Evolutionary conservation across 1,284 basidiomycete species (phyloP), one percentile per base, ranked within the genome.

Genomic region (Cutaneotrichosporon spelunceum): DNA sequence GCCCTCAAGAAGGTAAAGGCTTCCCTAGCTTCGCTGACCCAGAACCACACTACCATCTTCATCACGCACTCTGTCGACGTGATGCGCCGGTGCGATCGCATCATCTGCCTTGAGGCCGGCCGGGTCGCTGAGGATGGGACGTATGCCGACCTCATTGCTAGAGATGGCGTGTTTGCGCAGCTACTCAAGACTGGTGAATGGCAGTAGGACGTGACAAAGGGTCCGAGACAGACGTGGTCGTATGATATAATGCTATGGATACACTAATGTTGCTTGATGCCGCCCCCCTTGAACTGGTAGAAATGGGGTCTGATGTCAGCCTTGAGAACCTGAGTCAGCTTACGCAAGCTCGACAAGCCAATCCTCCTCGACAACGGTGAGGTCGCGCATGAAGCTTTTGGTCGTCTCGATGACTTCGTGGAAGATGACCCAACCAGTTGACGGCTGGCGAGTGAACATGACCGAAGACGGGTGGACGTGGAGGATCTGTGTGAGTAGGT

Each of bases 351-450:
- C 80, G 2, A 79, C 77, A 27, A 83, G 72, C 83, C 82, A 84
- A 52, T 83, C 82, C 61, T 81, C 76, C 44, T 82, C 81, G 30
- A 84, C 77, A 8, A 82, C 80, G 1, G 82, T 83, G 21, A 85
- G 59, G 66, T 85, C 84, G 49, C 83, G 70, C 77, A 85, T 84
- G 67, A 83, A 84, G 27, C 75, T 87, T 78, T 95, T 97, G 67
- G 91, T 93, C 1, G 95, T 97, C 77, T 97, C 93, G 69, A 95
- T 86, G 78, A 98, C 88, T 75, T 99, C 94, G 73, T 96, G 92
- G 73, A 89, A 99, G 24, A 99, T 83, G 7, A 98, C 91, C 91
- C 92, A 99, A 11, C 90, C 90, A 0, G 88, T 88, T 19, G 86
- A 83, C 2, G 95, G 90, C 69, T 90, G 91, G 42, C 96, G 83